Percentiles rank a stretch among this genome's conserved stretches.
These are phyloP conservation scores for Spathaspora girioi DNA, from an alignment of 805 yeast genomes.

Conservation along the genomic window DNA sequence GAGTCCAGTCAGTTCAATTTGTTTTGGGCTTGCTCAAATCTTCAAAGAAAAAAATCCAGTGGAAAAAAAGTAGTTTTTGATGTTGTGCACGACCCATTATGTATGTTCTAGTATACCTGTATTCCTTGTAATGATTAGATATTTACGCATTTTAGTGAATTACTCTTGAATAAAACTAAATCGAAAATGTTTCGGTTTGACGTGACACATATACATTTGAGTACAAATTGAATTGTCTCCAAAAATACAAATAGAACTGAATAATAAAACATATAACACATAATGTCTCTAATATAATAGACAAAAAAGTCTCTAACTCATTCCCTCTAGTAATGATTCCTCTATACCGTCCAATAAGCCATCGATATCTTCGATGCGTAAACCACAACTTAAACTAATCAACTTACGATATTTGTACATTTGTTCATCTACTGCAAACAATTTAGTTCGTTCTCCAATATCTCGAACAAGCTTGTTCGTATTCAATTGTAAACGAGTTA, in stretches of 20 bases:
- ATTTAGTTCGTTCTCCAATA: slow-evolving; percentile 44
- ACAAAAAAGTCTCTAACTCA: background rate
- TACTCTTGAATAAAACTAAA: no score
- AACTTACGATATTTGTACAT: slow-evolving; percentile 76
- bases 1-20: background rate
- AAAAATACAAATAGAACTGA: background rate
- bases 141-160: no score
- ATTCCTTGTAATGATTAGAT: background rate
- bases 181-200: background rate
- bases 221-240: background rate
- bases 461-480: slow-evolving; percentile 42
- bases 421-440: slow-evolving; percentile 46
- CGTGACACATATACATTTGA: background rate
- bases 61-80: background rate
- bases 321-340: slow-evolving; percentile 25
- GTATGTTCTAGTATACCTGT: background rate
- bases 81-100: background rate
- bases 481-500: slow-evolving; percentile 52
- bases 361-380: slow-evolving; percentile 75
- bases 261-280: background rate
- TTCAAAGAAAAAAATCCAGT: background rate
- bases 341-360: slow-evolving; percentile 79
- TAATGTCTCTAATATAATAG: background rate
- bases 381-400: slow-evolving; percentile 72
- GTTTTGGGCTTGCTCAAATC: background rate